Evolutionary conservation across 2,329 filamentous ascomycete species (phyloP).

Genomic region (Calonectria hongkongensis): DNA sequence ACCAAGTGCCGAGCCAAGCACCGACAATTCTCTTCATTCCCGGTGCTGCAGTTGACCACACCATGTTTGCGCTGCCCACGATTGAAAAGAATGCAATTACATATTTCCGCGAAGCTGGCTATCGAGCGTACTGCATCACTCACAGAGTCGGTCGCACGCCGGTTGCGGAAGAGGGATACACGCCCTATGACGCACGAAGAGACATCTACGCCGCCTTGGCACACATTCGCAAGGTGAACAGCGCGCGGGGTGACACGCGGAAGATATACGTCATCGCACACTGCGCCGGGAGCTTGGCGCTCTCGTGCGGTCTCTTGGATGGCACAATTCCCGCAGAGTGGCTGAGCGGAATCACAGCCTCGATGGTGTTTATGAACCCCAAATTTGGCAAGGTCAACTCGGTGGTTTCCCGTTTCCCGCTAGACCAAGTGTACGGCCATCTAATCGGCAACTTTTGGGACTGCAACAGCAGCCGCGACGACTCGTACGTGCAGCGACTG

Average conservation of each 20-base stretch:
- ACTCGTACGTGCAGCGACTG: conserved; percentile 66
- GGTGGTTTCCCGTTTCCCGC: conserved; percentile 38
- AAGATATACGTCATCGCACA: conserved; percentile 76
- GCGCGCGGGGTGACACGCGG: conserved; percentile 38
- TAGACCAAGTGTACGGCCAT: conserved; percentile 38
- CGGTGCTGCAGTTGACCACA: conserved; percentile 78
- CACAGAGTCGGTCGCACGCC: conserved; percentile 74
- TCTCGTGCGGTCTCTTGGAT: conserved; percentile 75
- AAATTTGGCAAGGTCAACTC: conserved; percentile 52
- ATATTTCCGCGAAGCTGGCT: conserved; percentile 76
- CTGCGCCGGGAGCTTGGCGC: conserved; percentile 78
- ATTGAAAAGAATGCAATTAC: conserved; percentile 78
- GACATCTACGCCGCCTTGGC: conserved; percentile 75
- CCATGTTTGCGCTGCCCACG: conserved; percentile 77
- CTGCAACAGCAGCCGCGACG: conserved; percentile 44
- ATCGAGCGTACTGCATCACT: conserved; percentile 75
- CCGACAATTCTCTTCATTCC: conserved; percentile 74
- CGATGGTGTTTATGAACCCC: conserved; percentile 79
- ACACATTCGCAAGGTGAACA: conserved; percentile 67
- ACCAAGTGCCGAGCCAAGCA: background rate
- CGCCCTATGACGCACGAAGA: conserved; percentile 75
- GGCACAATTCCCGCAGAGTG: conserved; percentile 75
- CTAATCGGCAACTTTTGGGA: conserved; percentile 47
- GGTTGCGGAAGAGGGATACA: conserved; percentile 72
- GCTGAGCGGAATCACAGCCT: conserved; percentile 75